Base-by-base conservation (phyloP, 73 alveolate species). In the Stentor roeselii region DNA sequence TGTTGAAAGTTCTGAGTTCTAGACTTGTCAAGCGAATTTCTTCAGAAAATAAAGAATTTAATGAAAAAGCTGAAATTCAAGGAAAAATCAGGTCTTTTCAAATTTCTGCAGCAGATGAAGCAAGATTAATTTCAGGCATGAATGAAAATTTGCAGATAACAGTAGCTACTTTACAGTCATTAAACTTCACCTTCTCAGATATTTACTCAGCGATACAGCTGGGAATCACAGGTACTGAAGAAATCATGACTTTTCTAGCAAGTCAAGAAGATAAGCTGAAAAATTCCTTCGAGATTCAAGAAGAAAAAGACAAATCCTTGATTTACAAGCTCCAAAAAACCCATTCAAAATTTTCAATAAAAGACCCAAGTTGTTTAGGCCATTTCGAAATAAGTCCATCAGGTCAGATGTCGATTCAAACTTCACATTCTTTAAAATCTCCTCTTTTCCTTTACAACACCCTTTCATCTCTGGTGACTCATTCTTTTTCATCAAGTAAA, bases 81-180 rank as follows among this genome's bases (percentile, higher is more conserved):
- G 80, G 34, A 30, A 32, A 67, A 32, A 27, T 34, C 1, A 67
- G 34, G 37, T 30, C 15, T 40, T n/a, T n/a, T n/a, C n/a, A n/a
- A n/a, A 67, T 67, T 21, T 67, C 80, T 21, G 80, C 21, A 67
- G 80, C 21, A 2, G 80, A 67, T 27, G 80, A 67, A 67, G 37
- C 37, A 32, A 67, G 34, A 67, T 27, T 67, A 0, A 34, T 67
- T 1, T 21, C 80, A 30, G 41, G 27, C 1, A 67, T 67, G 80
- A 67, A 67, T 76, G 84, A 76, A 76, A 67, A 76, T 1, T 32
- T 27, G 67, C 74, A 76, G 37, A 76, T 76, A 34, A 37, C 39
- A 21, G 60, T 76, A 1, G 84, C 39, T 40, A 39, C 31, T 36
- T 3, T 76, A 35, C 32, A 27, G 37, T 76, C 84, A n/a, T 21